phyloP scores from a whole-genome alignment of 345 rosid species.

The Moricandia arvensis region DNA sequence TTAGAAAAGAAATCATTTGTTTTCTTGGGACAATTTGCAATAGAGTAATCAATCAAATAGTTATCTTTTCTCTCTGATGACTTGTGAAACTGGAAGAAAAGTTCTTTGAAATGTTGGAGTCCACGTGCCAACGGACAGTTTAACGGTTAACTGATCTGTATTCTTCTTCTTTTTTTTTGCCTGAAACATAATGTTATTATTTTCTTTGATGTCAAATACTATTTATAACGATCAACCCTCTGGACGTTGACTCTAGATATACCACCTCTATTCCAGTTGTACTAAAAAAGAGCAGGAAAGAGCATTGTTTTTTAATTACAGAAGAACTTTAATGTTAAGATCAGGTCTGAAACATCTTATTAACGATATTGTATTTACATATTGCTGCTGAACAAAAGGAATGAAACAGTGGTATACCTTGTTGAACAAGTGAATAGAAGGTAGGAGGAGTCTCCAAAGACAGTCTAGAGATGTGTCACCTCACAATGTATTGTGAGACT shows the following conservation, averaged over 20 bases:
- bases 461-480: not conserved
- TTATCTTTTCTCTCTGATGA: not conserved
- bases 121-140: constrained; percentile 9
- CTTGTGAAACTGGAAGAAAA: constrained; percentile 4
- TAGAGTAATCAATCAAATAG: constrained; percentile 19
- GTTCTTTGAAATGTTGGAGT: not conserved
- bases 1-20: not conserved
- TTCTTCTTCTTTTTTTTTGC: not conserved
- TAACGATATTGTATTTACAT: not conserved
- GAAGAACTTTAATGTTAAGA: not conserved
- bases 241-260: not conserved
- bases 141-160: not conserved
- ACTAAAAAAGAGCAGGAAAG: not conserved
- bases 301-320: not conserved
- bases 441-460: not conserved
- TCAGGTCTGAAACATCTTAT: not conserved
- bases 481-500: not conserved
- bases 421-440: not conserved
- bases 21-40: constrained; percentile 28
- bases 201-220: not conserved
- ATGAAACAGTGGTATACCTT: not conserved
- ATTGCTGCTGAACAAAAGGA: not conserved
- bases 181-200: not conserved
- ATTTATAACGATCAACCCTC: not conserved
- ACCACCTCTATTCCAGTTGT: not conserved